Percentiles rank a stretch among this genome's conserved stretches.
These are phyloP conservation scores for Xylariaceae sp. DNA, from an alignment of 2,329 filamentous ascomycete species.

Conservation along the genomic window DNA sequence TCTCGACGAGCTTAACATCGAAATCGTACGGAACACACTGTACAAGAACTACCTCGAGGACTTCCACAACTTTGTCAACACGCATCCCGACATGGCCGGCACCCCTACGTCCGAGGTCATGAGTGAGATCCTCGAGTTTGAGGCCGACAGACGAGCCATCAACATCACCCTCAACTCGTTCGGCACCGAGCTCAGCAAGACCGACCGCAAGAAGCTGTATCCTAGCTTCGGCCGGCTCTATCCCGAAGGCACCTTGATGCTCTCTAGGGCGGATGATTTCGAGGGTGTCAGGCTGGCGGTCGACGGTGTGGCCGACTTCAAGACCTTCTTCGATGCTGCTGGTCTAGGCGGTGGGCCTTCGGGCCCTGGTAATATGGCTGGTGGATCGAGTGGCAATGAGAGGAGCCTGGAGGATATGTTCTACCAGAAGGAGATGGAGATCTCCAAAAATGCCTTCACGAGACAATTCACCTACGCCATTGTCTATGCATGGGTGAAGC, in stretches of 20 bases:
- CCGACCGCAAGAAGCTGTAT: conserved; percentile 93
- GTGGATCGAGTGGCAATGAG: conserved; percentile 73
- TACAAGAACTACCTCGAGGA: conserved; percentile 99
- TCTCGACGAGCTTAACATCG: conserved; percentile 96
- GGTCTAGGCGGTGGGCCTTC: conserved; percentile 68
- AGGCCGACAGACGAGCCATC: conserved; percentile 93
- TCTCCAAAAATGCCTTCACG: conserved; percentile 92
- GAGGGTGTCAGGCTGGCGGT: conserved; percentile 92
- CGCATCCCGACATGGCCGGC: conserved; percentile 76
- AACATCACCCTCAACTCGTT: conserved; percentile 99
- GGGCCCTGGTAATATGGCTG: conserved; percentile 78
- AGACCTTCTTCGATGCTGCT: conserved; percentile 90
- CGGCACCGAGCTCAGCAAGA: conserved; percentile 90
- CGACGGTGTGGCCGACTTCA: conserved; percentile 90
- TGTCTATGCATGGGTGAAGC: conserved; percentile 96
- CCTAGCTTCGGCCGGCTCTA: conserved; percentile 87
- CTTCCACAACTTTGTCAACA: conserved; percentile 92
- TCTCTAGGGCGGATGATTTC: conserved; percentile 89
- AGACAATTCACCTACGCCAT: conserved; percentile 92
- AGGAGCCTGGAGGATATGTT: conserved; percentile 96
- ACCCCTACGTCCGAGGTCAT: conserved; percentile 93
- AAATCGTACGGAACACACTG: conserved; percentile 95
- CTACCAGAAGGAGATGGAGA: conserved; percentile 99
- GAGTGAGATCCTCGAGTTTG: conserved; percentile 93
- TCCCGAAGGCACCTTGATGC: conserved; percentile 90